phyloP scores from a whole-genome alignment of 768 basidiomycete genomes.

The Termitomyces sp. region DNA sequence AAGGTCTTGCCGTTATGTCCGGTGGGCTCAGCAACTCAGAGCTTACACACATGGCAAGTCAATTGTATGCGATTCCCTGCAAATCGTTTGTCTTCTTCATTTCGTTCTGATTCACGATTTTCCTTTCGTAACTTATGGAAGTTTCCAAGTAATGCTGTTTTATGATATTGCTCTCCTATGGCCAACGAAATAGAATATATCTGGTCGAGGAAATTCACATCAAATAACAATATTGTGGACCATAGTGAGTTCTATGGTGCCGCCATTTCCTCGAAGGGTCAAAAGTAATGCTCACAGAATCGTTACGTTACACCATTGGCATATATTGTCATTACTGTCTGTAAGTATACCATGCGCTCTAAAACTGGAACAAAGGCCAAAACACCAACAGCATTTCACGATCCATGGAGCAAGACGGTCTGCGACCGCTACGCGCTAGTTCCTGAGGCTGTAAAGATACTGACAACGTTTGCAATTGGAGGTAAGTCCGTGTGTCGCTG shows the following conservation, averaged over 20 bases:
- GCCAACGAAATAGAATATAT: background rate
- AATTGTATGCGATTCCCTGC: background rate
- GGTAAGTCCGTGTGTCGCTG: slow-evolving; percentile 12
- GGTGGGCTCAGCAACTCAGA: background rate
- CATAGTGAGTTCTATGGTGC: background rate
- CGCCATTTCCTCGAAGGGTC: no score
- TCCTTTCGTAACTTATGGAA: background rate
- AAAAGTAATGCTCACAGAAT: slow-evolving; percentile 17
- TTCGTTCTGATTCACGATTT: slow-evolving; percentile 8
- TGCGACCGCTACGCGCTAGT: slow-evolving; percentile 28
- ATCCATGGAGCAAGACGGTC: slow-evolving; percentile 24
- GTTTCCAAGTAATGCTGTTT: slow-evolving; percentile 13
- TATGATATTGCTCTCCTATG: background rate
- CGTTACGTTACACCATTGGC: slow-evolving; percentile 30
- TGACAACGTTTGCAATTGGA: slow-evolving; percentile 26
- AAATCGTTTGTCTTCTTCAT: background rate
- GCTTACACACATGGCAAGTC: background rate
- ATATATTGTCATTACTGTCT: slow-evolving; percentile 28
- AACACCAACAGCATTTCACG: background rate
- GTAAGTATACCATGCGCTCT: slow-evolving; percentile 13
- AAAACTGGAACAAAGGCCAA: background rate
- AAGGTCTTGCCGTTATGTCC: background rate
- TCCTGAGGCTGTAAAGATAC: slow-evolving; percentile 28
- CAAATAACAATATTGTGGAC: background rate
- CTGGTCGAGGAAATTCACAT: background rate